phyloP scores from a whole-genome alignment of 768 basidiomycete species.

The Amanita pseudoporphyria region DNA sequence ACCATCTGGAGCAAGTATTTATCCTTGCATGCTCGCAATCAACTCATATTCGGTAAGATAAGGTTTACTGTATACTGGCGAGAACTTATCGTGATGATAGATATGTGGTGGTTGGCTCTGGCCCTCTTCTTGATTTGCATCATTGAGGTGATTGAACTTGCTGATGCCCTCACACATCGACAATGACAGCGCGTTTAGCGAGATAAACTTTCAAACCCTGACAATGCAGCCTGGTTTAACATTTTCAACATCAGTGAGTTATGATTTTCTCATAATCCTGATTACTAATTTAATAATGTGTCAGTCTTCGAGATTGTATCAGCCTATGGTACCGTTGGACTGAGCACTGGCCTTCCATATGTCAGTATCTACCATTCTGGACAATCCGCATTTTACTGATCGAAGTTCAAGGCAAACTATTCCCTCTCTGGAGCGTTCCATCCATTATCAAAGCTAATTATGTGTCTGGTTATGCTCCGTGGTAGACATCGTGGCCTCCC shows the following conservation, averaged over 20 bases:
- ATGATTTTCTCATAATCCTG: neutral
- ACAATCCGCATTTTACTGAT: neutral
- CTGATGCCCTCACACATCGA: neutral
- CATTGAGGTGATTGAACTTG: constrained; percentile 56
- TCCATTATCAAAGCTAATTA: constrained; percentile 78
- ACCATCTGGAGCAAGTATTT: constrained; percentile 71
- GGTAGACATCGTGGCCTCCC: constrained; percentile 87
- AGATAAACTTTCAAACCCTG: constrained; percentile 43
- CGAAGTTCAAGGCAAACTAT: constrained; percentile 52
- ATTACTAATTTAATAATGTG: neutral
- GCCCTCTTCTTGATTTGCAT: constrained; percentile 89
- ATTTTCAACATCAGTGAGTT: constrained; percentile 69
- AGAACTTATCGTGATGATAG: constrained; percentile 26
- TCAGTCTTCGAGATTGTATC: constrained; percentile 82
- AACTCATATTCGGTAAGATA: constrained; percentile 79
- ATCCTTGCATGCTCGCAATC: constrained; percentile 73
- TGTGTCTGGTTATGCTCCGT: constrained; percentile 87
- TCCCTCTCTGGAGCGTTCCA: constrained; percentile 73
- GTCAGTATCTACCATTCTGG: constrained; percentile 17
- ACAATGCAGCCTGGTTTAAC: constrained; percentile 63
- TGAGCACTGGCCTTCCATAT: constrained; percentile 76
- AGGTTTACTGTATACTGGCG: neutral
- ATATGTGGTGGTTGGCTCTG: constrained; percentile 93
- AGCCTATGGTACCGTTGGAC: constrained; percentile 82
- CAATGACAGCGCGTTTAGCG: constrained; percentile 31